Base-by-base conservation (phyloP, 2,329 filamentous ascomycete genomes). In the Botrytis galanthina region DNA sequence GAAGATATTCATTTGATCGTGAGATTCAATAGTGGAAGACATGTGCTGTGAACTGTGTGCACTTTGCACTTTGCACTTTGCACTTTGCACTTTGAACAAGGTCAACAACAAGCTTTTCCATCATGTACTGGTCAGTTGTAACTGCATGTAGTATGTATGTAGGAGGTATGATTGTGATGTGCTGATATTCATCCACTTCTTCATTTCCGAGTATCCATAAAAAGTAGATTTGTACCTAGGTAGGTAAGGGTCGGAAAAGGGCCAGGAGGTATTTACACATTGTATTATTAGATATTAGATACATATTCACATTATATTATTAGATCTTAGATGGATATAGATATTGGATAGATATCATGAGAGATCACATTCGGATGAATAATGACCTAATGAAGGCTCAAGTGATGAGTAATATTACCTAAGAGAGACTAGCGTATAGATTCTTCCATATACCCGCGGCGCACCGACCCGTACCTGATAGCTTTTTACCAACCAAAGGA, bases 181-280 rank as follows among this genome's bases (percentile, higher is more conserved):
- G 29, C 64, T 54, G 42, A 54, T 35, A 54, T 32, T 20, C 64
- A 68, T 68, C 64, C 64, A 68, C 64, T 20, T 37, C 44, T 68
- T 68, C 64, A 68, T 68, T 68, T 68, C 64, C 64, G 64, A 35
- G 46, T 39, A 54, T 51, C 64, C 64, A 68, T 68, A 51, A 39
- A 68, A 48, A 29, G n/a, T 29, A 54, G 51, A 57, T 57, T 29
- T 7, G 60, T n/a, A 16, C 35, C 35, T 62, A 42, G 6, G 14
- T 39, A 3, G 26, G 60, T 14, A 39, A 42, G 35, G 22, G 35
- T 39, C 35, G 35, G 8, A 62, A 18, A n/a, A 1, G 12, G 59
- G n/a, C 32, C 10, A n/a, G 59, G 59, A 37, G 22, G 22, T n/a
- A 12, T 48, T 44, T 18, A 44, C 42, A 44, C 18, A n/a, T 18